Evolutionary conservation across 805 yeast genomes (phyloP).

Genomic region (Nakazawaea pomicola): DNA sequence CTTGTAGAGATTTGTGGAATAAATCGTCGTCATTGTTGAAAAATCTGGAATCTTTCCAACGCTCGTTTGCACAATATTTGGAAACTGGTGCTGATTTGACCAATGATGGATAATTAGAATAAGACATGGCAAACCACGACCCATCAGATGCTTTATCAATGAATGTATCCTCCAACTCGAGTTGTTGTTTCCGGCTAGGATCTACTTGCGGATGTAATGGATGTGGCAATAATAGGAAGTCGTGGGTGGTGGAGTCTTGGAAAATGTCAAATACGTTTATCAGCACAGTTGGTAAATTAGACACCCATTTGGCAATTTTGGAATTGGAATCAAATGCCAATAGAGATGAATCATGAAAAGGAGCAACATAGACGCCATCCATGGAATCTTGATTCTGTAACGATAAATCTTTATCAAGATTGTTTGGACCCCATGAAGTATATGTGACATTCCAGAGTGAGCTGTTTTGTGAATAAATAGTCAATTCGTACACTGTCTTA

Average conservation of each 20-base stretch:
- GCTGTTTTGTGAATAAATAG: slow-evolving; percentile 69
- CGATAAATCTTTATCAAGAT: slow-evolving; percentile 55
- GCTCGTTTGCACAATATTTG: slow-evolving; percentile 44
- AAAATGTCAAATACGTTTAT: slow-evolving; percentile 79
- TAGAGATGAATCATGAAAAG: slow-evolving; percentile 75
- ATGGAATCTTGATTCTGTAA: slow-evolving; percentile 48
- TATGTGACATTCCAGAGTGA: slow-evolving; percentile 79
- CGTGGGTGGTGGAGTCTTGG: slow-evolving; percentile 20
- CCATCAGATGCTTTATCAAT: slow-evolving; percentile 59
- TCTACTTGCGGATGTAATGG: slow-evolving; percentile 45
- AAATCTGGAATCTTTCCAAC: slow-evolving; percentile 36
- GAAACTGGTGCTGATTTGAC: slow-evolving; percentile 78
- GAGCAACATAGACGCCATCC: slow-evolving; percentile 77
- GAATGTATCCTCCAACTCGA: slow-evolving; percentile 41
- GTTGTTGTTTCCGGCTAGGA: slow-evolving; percentile 21
- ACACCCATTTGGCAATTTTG: slow-evolving; percentile 78
- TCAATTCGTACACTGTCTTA: slow-evolving; percentile 63
- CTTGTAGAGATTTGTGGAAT: slow-evolving; percentile 38
- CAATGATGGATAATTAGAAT: slow-evolving; percentile 69
- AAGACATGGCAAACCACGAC: slow-evolving; percentile 86
- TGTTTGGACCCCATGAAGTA: slow-evolving; percentile 89
- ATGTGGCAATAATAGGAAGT: slow-evolving; percentile 60
- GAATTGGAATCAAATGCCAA: slow-evolving; percentile 66
- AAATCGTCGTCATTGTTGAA: slow-evolving; percentile 30
- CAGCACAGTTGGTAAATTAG: slow-evolving; percentile 64